Conservation (phyloP, 1,139 yeast genomes). For the Tardiomyces depauwii region DNA sequence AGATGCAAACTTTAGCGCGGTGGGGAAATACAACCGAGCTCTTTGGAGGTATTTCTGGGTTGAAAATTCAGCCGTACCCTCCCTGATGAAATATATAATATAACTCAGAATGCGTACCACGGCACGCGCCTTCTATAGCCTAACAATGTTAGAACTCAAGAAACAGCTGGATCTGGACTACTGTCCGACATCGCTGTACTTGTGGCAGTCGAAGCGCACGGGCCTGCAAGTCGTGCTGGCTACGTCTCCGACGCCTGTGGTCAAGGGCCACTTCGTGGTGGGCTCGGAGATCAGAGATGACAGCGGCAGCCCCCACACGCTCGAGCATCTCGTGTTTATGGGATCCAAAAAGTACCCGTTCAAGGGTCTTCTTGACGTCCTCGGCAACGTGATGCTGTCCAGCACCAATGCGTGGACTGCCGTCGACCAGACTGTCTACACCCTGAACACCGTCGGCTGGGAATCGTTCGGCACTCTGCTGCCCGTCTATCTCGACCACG, state of each 20-base stretch:
- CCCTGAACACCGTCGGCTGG: slow-evolving; percentile 92
- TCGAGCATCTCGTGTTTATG: slow-evolving; percentile 91
- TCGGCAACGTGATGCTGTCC: slow-evolving; percentile 79
- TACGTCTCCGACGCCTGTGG: slow-evolving; percentile 77
- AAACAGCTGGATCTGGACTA: slow-evolving; percentile 4
- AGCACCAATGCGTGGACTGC: slow-evolving; percentile 97
- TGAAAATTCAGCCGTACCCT: too few species aligned
- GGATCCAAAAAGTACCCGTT: slow-evolving; percentile 86
- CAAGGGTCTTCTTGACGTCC: slow-evolving; percentile 78
- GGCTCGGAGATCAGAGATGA: slow-evolving; percentile 85
- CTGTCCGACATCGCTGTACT: slow-evolving; percentile 32
- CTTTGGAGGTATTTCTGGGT: too few species aligned
- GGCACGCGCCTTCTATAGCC: too few species aligned
- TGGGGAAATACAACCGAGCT: too few species aligned
- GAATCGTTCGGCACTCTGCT: slow-evolving; percentile 76
- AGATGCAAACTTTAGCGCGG: too few species aligned
- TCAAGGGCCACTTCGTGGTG: slow-evolving; percentile 87
- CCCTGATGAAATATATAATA: too few species aligned
- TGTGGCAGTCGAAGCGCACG: slow-evolving; percentile 66
- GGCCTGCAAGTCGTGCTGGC: slow-evolving; percentile 74
- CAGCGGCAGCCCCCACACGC: slow-evolving; percentile 90
- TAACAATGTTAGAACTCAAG: not conserved
- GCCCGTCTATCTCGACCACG: slow-evolving; percentile 85
- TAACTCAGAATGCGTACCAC: too few species aligned
- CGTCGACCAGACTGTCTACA: slow-evolving; percentile 91